These are phyloP conservation scores for Eudorina sp. DNA, from an alignment of 139 green algal genomes.

Conservation along the genomic window DNA sequence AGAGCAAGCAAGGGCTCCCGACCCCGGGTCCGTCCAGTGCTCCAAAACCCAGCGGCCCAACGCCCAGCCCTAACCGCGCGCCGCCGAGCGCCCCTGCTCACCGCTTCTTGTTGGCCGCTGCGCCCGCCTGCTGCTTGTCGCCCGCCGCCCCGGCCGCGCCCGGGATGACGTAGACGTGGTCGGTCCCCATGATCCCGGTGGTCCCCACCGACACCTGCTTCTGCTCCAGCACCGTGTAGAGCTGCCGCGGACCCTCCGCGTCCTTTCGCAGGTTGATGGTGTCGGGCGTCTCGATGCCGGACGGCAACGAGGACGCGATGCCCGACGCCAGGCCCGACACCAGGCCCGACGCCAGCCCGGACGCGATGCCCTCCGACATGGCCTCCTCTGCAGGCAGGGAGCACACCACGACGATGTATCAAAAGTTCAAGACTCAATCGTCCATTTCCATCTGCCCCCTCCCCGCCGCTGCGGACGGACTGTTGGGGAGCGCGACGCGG, in stretches of 20 bases:
- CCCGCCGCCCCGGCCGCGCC: slow-evolving; percentile 35
- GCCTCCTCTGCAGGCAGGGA: slow-evolving; percentile 61
- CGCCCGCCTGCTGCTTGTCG: slow-evolving; percentile 13
- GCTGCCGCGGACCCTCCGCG: slow-evolving; percentile 55
- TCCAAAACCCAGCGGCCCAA: too few relatives aligned
- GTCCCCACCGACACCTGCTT: slow-evolving; percentile 55
- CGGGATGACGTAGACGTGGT: slow-evolving; percentile 95
- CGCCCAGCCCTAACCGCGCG: too few relatives aligned
- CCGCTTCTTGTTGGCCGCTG: slow-evolving; percentile 60
- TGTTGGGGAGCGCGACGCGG: too few relatives aligned
- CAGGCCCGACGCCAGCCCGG: slow-evolving; percentile 65
- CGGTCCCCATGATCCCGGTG: slow-evolving; percentile 82
- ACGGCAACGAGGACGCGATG: slow-evolving; percentile 81
- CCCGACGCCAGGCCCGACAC: slow-evolving; percentile 75
- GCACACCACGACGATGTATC: neutral
- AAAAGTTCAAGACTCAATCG: too few relatives aligned
- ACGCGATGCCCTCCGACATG: slow-evolving; percentile 67
- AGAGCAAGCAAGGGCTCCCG: too few relatives aligned
- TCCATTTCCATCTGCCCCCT: too few relatives aligned
- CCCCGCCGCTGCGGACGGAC: too few relatives aligned
- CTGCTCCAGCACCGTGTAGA: slow-evolving; percentile 85
- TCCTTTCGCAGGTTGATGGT: slow-evolving; percentile 93
- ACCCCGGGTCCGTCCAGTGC: too few relatives aligned
- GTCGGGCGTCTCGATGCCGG: slow-evolving; percentile 88
- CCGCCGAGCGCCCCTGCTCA: slow-evolving; percentile 21